These are phyloP conservation scores for Coniochaeta hoffmannii DNA, from an alignment of 2,329 filamentous ascomycete genomes.

Conservation along the genomic window DNA sequence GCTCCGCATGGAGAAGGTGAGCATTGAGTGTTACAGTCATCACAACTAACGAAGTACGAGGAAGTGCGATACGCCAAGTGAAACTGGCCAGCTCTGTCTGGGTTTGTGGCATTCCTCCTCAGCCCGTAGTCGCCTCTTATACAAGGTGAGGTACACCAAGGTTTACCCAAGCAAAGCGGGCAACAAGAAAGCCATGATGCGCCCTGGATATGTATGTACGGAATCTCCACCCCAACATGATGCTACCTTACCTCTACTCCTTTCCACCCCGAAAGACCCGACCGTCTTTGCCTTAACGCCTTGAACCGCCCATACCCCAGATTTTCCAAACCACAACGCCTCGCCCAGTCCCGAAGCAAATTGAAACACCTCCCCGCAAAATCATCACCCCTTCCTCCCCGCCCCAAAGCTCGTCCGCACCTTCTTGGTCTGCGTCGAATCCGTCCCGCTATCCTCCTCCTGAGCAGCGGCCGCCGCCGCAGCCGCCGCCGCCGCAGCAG, in stretches of 20 bases:
- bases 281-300: not conserved
- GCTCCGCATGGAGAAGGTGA: not conserved
- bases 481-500: constrained; percentile 12
- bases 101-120: too few relatives aligned
- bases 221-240: too few relatives aligned
- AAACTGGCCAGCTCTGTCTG: too few relatives aligned
- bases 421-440: constrained; percentile 44
- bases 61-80: too few relatives aligned
- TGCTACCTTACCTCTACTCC: too few relatives aligned
- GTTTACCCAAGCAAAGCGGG: too few relatives aligned
- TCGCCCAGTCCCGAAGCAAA: not conserved
- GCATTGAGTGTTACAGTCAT: too few relatives aligned
- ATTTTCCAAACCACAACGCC: not conserved
- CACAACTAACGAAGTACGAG: too few relatives aligned
- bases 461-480: constrained; percentile 12
- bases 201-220: too few relatives aligned
- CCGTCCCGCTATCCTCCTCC: constrained; percentile 50
- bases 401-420: constrained; percentile 52
- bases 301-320: not conserved
- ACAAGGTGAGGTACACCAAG: too few relatives aligned
- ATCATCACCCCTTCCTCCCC: constrained; percentile 33
- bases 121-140: too few relatives aligned
- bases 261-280: not conserved
- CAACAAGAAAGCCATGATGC: too few relatives aligned
- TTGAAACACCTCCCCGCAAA: not conserved